Evolutionary conservation across 169 alveolate species (phyloP), one percentile per base, ranked within the genome.

Genomic region (Plasmodium cynomolgi): DNA sequence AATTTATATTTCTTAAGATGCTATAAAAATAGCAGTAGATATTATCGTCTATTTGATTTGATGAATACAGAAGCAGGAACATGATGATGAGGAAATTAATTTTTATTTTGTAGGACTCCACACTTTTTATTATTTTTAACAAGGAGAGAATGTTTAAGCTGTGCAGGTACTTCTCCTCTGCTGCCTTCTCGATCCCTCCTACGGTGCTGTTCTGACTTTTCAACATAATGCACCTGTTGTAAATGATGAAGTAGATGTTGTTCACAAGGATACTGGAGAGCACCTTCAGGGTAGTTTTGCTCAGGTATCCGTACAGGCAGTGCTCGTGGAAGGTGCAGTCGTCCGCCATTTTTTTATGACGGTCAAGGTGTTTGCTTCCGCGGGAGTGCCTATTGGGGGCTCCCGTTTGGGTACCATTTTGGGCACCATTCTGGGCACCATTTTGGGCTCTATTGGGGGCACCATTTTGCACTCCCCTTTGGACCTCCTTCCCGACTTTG

Each of bases 81-180:
- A 86, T 86, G 68, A 86, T 41, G 41, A 31, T 58, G 34, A 86
- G 44, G 47, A 86, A 86, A 79, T 86, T 86, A 77, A 86, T 86
- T 86, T 86, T 86, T 33, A 86, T 86, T 86, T 86, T 86, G 72
- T 86, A 86, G 1, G 93, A 86, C 26, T 86, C 50, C 9, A 86
- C 93, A 71, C 82, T 75, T 33, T 54, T 86, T 34, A 86, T 86
- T 54, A 86, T 58, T 86, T 86, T 86, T 50, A 86, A 56, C 33
- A 86, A n/a, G 82, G 93, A 86, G n/a, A 86, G n/a, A 9, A 75
- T 54, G 81, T 86, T 86, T 77, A 86, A 86, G 72, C 93, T 86
- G 47, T 86, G 77, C 17, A 86, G 44, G 71, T 56, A 86, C 44
- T 86, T 74, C 8, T 86, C 68, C 20, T 86, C 93, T 20, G 34